Evolutionary conservation across 176 grass and related monocot species (phyloP).

Genomic region (Saccharum spontaneum): DNA sequence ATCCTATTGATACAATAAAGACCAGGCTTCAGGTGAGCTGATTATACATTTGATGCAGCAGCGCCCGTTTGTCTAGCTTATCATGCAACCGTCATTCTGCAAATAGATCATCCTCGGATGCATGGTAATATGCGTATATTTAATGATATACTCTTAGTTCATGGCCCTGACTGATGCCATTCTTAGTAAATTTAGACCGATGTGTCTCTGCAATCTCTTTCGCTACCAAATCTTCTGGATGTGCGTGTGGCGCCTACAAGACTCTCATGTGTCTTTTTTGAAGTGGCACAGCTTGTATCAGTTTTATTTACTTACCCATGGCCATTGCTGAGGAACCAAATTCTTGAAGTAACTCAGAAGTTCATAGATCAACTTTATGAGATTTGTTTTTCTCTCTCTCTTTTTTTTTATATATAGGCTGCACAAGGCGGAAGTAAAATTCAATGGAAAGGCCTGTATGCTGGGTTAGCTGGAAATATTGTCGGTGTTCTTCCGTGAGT

Average conservation of each 20-base stretch:
- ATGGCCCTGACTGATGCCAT: not conserved
- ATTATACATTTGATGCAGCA: not conserved
- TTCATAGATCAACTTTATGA: not conserved
- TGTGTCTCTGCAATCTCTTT: not conserved
- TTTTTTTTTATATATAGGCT: not conserved
- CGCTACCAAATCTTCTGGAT: not conserved
- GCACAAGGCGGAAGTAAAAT: constrained; percentile 14
- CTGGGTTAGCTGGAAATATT: constrained; percentile 21
- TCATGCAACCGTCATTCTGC: not conserved
- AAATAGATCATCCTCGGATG: not conserved
- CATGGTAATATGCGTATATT: not conserved
- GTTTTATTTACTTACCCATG: not conserved
- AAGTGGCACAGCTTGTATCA: not conserved
- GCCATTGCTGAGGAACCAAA: not conserved
- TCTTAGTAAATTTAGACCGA: not conserved
- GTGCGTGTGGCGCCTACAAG: not conserved
- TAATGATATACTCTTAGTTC: not conserved
- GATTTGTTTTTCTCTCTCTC: not conserved
- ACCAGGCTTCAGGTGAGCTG: constrained; percentile 2
- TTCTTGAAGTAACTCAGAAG: not conserved
- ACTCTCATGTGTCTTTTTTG: not conserved
- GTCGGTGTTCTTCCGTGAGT: constrained; percentile 26
- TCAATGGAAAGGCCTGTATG: constrained; percentile 20
- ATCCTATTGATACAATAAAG: constrained; percentile 23
- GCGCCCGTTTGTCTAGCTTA: not conserved